phyloP scores from a whole-genome alignment of 306 rosid species.

The Rosa chinensis region DNA sequence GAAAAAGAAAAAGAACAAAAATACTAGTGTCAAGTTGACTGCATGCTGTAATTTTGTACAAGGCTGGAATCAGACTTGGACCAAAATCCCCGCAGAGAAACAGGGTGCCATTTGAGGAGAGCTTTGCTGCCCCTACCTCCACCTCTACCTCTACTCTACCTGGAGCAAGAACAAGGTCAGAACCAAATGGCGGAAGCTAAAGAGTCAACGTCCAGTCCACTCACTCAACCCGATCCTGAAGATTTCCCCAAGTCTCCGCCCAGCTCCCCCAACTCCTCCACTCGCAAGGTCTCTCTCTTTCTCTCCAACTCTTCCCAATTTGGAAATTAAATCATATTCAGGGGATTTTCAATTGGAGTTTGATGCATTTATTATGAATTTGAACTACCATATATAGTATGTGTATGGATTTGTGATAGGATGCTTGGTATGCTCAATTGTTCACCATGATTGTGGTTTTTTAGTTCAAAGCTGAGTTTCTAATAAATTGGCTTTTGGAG shows the following conservation, averaged over 20 bases:
- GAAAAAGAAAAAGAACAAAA: too few species aligned
- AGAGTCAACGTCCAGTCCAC: constrained; percentile 76
- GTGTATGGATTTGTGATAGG: background rate
- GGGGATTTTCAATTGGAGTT: background rate
- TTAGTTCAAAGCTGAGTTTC: background rate
- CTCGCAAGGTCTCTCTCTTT: constrained; percentile 62
- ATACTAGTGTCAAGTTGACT: too few species aligned
- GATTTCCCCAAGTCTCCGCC: constrained; percentile 81
- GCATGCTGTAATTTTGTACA: too few species aligned
- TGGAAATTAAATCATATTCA: background rate
- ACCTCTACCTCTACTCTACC: too few species aligned
- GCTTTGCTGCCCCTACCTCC: too few species aligned
- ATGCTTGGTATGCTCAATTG: background rate
- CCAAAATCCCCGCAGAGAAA: background rate
- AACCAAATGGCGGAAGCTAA: constrained; percentile 53
- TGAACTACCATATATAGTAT: background rate
- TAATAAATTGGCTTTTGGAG: background rate
- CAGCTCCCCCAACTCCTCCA: constrained; percentile 69
- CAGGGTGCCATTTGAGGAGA: background rate
- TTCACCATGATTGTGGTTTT: background rate
- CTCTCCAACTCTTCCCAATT: background rate
- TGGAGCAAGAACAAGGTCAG: too few species aligned
- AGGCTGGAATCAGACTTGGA: background rate
- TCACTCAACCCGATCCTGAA: constrained; percentile 72
- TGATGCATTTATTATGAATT: background rate